A percentile compares a stretch with the other conserved stretches of the same genome.
Evolutionary conservation across 768 basidiomycete species (phyloP).

Genomic region (Mycena chlorophos): DNA sequence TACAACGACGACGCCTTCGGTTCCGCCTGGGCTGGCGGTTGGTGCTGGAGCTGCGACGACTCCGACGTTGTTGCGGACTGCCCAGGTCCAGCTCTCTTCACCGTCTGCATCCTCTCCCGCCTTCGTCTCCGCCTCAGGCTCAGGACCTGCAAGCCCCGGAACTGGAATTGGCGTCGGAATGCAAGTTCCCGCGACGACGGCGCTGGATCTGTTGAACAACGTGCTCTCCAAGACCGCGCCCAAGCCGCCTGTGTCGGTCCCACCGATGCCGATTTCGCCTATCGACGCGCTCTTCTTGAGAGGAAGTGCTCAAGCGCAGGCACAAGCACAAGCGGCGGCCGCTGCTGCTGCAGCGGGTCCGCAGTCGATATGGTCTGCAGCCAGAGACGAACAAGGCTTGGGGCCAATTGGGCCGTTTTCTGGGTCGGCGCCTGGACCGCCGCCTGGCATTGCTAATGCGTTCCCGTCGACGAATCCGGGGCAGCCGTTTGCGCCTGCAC

Average conservation of each 20-base stretch:
- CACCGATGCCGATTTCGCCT: not conserved
- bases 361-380: conserved; percentile 23
- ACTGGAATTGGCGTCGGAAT: too few relatives aligned
- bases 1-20: not conserved
- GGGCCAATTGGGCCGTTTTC: not conserved
- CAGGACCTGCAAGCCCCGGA: too few relatives aligned
- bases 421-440: too few relatives aligned
- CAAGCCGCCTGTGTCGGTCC: conserved; percentile 1
- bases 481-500: not conserved
- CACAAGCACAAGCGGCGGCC: not conserved
- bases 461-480: too few relatives aligned
- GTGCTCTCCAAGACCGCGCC: conserved; percentile 5
- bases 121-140: too few relatives aligned
- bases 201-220: conserved; percentile 19
- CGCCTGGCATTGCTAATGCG: too few relatives aligned
- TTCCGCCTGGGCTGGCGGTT: not conserved
- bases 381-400: conserved; percentile 18
- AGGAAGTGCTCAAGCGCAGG: not conserved
- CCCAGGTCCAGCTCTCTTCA: not conserved
- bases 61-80: conserved; percentile 14
- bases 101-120: conserved; percentile 1
- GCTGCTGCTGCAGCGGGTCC: not conserved
- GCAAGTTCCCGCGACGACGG: conserved; percentile 20
- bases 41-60: not conserved
- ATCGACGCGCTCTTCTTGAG: conserved; percentile 12